These are phyloP conservation scores for Xylaria bambusicola DNA, from an alignment of 495 filamentous ascomycete species.

Conservation along the genomic window DNA sequence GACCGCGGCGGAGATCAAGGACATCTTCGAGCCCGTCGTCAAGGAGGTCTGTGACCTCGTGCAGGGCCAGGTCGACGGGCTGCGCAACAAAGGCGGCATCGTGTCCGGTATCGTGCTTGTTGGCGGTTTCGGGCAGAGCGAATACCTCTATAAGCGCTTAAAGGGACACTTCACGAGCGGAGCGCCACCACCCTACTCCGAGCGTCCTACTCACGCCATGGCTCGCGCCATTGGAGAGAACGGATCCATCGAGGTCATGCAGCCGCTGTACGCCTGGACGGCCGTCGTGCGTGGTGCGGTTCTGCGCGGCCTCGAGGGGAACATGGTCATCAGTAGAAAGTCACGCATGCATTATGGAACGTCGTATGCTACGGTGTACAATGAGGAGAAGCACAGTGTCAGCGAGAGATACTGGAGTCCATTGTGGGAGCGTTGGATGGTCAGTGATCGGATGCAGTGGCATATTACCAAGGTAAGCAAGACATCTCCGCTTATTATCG, in stretches of 20 bases:
- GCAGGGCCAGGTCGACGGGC: conserved; percentile 59
- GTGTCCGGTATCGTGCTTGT: conserved; percentile 71
- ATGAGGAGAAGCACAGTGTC: conserved; percentile 66
- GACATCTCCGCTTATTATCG: not conserved
- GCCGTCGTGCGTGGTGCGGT: conserved; percentile 72
- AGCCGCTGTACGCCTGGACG: conserved; percentile 75
- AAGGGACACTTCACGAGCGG: conserved; percentile 66
- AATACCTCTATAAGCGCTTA: conserved; percentile 66
- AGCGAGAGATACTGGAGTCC: conserved; percentile 73
- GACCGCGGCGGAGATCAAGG: conserved; percentile 59
- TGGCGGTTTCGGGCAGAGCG: conserved; percentile 69
- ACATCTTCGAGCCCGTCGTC: conserved; percentile 67
- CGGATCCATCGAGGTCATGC: conserved; percentile 68
- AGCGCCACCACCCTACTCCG: conserved; percentile 65
- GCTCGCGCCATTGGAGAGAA: conserved; percentile 41
- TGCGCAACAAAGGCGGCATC: conserved; percentile 61
- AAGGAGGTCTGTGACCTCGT: conserved; percentile 63
- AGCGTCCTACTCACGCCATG: conserved; percentile 59
- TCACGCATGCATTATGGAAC: conserved; percentile 77
- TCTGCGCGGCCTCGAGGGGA: conserved; percentile 68
- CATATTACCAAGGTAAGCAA: conserved; percentile 67
- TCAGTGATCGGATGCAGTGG: conserved; percentile 78
- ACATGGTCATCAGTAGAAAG: conserved; percentile 67
- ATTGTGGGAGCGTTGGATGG: conserved; percentile 80
- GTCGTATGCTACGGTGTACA: conserved; percentile 73